phyloP scores from a whole-genome alignment of 768 basidiomycete species.

The Boletus sp. region DNA sequence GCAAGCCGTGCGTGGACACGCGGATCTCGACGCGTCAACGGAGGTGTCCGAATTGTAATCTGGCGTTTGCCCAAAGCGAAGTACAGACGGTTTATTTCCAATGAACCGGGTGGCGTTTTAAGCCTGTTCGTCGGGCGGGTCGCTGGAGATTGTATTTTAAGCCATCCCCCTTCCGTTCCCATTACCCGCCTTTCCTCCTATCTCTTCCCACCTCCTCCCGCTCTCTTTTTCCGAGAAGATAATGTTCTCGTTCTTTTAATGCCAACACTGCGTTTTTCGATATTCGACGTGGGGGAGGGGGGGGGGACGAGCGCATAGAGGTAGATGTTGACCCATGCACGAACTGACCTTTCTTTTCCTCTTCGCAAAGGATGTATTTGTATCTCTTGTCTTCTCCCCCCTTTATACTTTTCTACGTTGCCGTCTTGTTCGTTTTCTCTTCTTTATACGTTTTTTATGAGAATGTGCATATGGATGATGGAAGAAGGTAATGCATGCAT shows the following conservation, averaged over 20 bases:
- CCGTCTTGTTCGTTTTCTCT: neutral
- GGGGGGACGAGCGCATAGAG: neutral
- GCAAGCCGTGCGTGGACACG: slow-evolving; percentile 80
- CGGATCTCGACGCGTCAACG: slow-evolving; percentile 87
- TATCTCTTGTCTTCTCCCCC: neutral
- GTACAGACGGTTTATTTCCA: slow-evolving; percentile 68
- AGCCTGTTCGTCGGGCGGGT: neutral
- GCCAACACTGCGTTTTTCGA: neutral
- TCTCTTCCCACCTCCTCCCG: neutral
- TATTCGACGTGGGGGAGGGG: neutral
- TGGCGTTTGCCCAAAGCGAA: slow-evolving; percentile 79
- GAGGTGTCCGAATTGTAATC: slow-evolving; percentile 88
- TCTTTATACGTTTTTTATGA: slow-evolving; percentile 11
- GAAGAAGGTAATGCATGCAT: no score
- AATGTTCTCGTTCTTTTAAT: slow-evolving; percentile 2
- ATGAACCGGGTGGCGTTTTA: slow-evolving; percentile 17
- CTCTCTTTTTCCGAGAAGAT: neutral
- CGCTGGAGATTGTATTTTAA: neutral
- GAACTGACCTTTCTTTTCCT: neutral
- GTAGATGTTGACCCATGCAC: neutral
- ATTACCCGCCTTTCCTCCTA: neutral
- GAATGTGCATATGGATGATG: neutral
- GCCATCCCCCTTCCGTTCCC: no score
- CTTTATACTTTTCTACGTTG: neutral
- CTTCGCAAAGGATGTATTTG: slow-evolving; percentile 1